A percentile compares a stretch with the other conserved stretches of the same genome.
Evolutionary conservation across 1,284 basidiomycete species (phyloP).

Genomic region (Pisolithus thermaeus): DNA sequence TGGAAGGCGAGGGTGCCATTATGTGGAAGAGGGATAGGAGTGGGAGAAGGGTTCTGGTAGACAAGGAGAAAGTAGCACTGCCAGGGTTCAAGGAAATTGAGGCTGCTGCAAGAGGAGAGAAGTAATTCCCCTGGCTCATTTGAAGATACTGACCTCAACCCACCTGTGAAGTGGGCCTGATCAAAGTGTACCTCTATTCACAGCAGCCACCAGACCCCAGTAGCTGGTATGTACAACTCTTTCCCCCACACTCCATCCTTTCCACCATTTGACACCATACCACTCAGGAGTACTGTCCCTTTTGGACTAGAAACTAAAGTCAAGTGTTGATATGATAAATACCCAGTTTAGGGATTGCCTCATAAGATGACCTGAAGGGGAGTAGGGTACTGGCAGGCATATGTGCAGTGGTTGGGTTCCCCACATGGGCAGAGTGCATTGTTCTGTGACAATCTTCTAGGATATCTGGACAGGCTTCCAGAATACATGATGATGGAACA

Average conservation of each 20-base stretch:
- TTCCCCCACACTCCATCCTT: constrained; percentile 52
- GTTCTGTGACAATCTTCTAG: constrained; percentile 48
- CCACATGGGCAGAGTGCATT: constrained; percentile 74
- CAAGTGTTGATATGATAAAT: constrained; percentile 75
- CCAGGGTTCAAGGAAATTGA: constrained; percentile 33
- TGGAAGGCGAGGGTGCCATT: no score
- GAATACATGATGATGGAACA: no score
- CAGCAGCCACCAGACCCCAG: constrained; percentile 73
- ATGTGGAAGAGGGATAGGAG: constrained; percentile 18
- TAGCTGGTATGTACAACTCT: constrained; percentile 66
- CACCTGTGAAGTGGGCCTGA: not conserved
- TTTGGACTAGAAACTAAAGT: constrained; percentile 85
- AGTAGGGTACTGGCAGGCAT: constrained; percentile 57
- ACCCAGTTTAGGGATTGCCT: constrained; percentile 70
- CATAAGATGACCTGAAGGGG: constrained; percentile 45
- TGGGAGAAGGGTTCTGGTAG: constrained; percentile 7
- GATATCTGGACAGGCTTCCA: constrained; percentile 50
- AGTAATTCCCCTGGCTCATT: constrained; percentile 10
- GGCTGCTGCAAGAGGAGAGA: constrained; percentile 21
- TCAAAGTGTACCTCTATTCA: constrained; percentile 61
- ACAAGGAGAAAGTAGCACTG: constrained; percentile 26
- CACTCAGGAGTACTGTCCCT: constrained; percentile 47
- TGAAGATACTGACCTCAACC: no score
- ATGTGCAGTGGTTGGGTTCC: constrained; percentile 71
- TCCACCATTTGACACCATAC: constrained; percentile 71